Base-by-base conservation (phyloP, 129 eudicot species). In the Heracleum sosnowskyi region DNA sequence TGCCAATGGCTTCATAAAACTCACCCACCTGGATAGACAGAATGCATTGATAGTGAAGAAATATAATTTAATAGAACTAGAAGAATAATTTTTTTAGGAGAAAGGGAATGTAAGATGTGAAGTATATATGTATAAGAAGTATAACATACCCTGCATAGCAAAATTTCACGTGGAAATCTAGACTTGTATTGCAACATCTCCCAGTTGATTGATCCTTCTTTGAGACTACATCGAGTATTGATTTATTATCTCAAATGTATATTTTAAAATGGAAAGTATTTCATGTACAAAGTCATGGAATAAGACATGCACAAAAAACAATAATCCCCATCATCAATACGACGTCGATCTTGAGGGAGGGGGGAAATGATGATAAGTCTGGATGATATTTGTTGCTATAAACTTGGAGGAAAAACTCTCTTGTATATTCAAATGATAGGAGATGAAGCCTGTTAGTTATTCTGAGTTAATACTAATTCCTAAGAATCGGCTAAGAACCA, bases 91-190 rank as follows among this genome's bases (percentile, higher is more conserved):
- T 6, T 41, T 73, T 40, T 69, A n/a, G 53, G 47, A 24, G 26
- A 42, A 49, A 71, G 80, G n/a, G 18, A n/a, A 42, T n/a, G 45
- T 22, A 71, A 71, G 44, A 55, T 26, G 51, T 28, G 64, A 69
- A 47, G 57, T 41, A 82, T 68, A 69, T 40, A 53, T 53, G n/a
- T 4, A 64, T n/a, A 26, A 45, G 26, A 69, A 34, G 39, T 28
- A 42, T 64, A 76, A 47, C 93, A 78, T 91, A 94, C 98, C 86
- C 98, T 88, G 75, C 96, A 91, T 41, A 94, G 88, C 83, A 94
- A 82, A 86, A 94, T 89, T 90, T 94, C 98, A 39, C 97, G 98
- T n/a, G 98, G 98, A 86, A 91, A 94, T 82, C 83, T 90, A 74
- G 98, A 88, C 88, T 94, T 94, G 90, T 91, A 94, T 82, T 88